These are phyloP conservation scores for Epichloe typhina DNA, from an alignment of 2,329 filamentous ascomycete species.

Conservation along the genomic window DNA sequence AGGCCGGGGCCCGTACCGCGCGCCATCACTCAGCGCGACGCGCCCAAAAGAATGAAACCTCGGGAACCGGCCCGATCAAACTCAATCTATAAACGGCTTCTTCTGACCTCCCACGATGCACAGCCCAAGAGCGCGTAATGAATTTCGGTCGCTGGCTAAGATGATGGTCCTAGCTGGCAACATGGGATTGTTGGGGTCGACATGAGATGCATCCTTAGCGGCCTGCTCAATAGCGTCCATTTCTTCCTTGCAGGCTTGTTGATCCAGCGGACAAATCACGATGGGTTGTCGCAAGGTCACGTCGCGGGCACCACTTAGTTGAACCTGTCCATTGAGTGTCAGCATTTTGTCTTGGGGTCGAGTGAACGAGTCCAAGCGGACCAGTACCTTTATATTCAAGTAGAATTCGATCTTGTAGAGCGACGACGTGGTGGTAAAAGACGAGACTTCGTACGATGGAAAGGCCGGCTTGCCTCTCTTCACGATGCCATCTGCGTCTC, in stretches of 20 bases:
- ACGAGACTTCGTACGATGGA: constrained; percentile 74
- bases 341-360: constrained; percentile 8
- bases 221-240: constrained; percentile 98
- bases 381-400: constrained; percentile 69
- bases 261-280: constrained; percentile 88
- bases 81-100: constrained; percentile 51
- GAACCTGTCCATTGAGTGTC: constrained; percentile 44
- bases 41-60: not conserved
- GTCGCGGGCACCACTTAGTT: constrained; percentile 76
- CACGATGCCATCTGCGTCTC: constrained; percentile 78
- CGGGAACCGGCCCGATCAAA: not conserved
- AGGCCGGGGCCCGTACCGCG: not conserved
- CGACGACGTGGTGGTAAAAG: constrained; percentile 86
- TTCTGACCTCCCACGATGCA: constrained; percentile 51
- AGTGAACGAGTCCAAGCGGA: not conserved
- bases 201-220: constrained; percentile 78
- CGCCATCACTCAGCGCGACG: not conserved
- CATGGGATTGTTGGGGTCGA: constrained; percentile 83
- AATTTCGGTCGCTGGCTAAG: constrained; percentile 58
- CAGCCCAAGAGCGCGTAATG: constrained; percentile 47
- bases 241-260: constrained; percentile 92
- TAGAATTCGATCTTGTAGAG: constrained; percentile 99
- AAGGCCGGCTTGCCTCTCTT: constrained; percentile 76
- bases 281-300: constrained; percentile 84
- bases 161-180: constrained; percentile 78